Conservation (phyloP, 208 protist species). For the Wallacemonas sp. region DNA sequence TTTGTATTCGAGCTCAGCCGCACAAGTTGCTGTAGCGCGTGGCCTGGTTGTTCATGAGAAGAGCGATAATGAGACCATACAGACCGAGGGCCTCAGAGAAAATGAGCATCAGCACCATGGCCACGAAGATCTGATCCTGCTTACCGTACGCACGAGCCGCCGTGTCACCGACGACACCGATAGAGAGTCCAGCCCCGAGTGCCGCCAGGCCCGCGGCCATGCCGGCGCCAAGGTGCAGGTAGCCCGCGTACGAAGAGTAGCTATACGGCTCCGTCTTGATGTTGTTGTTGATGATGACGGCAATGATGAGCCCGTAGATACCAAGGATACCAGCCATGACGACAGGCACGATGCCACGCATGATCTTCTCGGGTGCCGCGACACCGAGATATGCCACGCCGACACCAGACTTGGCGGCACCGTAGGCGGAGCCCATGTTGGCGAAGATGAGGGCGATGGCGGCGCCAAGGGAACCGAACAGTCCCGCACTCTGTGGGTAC, state of each 20-base stretch:
- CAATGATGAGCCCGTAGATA: slow-evolving; percentile 99
- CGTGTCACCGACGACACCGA: slow-evolving; percentile 99
- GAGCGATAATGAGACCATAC: slow-evolving; percentile 99
- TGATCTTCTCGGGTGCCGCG: slow-evolving; percentile 94
- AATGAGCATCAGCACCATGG: slow-evolving; percentile 99
- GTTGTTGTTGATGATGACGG: slow-evolving; percentile 97
- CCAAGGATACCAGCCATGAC: slow-evolving; percentile 97
- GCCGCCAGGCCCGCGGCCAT: slow-evolving; percentile 94
- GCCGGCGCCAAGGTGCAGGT: slow-evolving; percentile 96
- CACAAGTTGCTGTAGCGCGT: slow-evolving; percentile 79
- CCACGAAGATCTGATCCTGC: slow-evolving; percentile 98
- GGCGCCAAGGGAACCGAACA: slow-evolving; percentile 78
- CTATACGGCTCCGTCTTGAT: slow-evolving; percentile 75
- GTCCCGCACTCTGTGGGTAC: slow-evolving; percentile 80
- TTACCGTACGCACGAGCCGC: slow-evolving; percentile 88
- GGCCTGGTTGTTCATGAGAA: slow-evolving; percentile 93
- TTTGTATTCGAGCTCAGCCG: slow-evolving; percentile 13
- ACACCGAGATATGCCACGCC: slow-evolving; percentile 97
- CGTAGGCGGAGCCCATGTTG: slow-evolving; percentile 98
- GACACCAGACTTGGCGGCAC: slow-evolving; percentile 97
- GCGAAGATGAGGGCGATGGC: slow-evolving; percentile 81
- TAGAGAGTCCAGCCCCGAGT: slow-evolving; percentile 97
- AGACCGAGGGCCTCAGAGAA: slow-evolving; percentile 99
- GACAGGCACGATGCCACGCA: slow-evolving; percentile 93
- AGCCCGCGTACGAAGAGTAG: slow-evolving; percentile 84